Percentiles rank a stretch among this genome's conserved stretches.
phyloP scores from a whole-genome alignment of 2,329 filamentous ascomycete species.

The Periconia sp. region DNA sequence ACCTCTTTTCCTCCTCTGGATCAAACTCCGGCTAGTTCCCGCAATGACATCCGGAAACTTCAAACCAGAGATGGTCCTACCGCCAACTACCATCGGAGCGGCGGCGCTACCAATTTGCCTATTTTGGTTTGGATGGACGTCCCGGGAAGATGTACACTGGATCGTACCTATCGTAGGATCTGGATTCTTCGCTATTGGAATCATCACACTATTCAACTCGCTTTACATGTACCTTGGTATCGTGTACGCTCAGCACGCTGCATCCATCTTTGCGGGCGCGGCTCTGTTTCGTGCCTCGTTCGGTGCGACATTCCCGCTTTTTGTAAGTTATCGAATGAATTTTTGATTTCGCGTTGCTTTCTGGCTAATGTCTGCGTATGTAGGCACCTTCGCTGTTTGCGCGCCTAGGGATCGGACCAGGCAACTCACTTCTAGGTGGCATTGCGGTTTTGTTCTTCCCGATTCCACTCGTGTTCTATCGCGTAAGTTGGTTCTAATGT shows the following conservation, averaged over 20 bases:
- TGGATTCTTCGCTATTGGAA: slow-evolving; percentile 38
- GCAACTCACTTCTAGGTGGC: slow-evolving; percentile 11
- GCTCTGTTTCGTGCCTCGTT: slow-evolving; percentile 41
- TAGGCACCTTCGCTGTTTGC: slow-evolving; percentile 11
- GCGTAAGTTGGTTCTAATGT: slow-evolving; percentile 5
- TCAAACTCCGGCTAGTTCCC: slow-evolving; percentile 10
- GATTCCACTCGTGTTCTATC: slow-evolving; percentile 9
- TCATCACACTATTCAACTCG: slow-evolving; percentile 51
- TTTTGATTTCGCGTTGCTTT: neutral
- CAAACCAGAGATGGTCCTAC: slow-evolving; percentile 38
- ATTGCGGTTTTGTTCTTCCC: slow-evolving; percentile 13
- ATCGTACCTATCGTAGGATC: slow-evolving; percentile 46
- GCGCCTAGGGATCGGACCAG: slow-evolving; percentile 9
- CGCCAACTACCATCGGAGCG: slow-evolving; percentile 11
- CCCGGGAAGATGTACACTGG: slow-evolving; percentile 37
- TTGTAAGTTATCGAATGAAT: slow-evolving; percentile 19
- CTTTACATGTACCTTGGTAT: slow-evolving; percentile 47
- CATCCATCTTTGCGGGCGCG: slow-evolving; percentile 43
- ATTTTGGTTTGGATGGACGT: slow-evolving; percentile 48
- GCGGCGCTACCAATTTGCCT: slow-evolving; percentile 46
- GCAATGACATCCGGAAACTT: slow-evolving; percentile 27
- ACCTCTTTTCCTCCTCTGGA: slow-evolving; percentile 37
- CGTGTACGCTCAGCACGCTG: slow-evolving; percentile 41
- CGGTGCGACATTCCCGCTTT: slow-evolving; percentile 42
- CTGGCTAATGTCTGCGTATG: neutral